Conservation (phyloP, 140 eudicot genomes). For the Erigeron philadelphicus region DNA sequence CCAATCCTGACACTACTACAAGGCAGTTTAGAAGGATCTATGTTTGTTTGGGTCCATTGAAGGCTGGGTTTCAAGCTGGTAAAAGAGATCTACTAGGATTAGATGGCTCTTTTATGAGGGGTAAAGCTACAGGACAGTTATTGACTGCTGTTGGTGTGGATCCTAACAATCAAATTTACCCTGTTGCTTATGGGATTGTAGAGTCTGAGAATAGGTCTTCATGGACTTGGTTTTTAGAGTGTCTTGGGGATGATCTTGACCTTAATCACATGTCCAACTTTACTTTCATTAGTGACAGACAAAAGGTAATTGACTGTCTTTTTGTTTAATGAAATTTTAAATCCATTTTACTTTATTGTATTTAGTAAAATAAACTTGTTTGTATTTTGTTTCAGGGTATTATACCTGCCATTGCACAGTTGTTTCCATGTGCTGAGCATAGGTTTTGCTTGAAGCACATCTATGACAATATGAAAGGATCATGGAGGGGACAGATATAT, state of each 20-base stretch:
- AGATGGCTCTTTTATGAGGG: background rate
- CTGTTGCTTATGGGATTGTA: no score
- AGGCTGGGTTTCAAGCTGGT: background rate
- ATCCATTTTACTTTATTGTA: no score
- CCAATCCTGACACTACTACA: background rate
- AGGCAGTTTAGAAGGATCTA: background rate
- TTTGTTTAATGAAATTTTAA: no score
- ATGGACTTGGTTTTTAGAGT: no score
- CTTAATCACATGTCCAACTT: background rate
- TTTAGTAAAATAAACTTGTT: no score
- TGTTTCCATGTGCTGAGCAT: background rate
- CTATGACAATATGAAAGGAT: background rate
- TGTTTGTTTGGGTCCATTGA: background rate
- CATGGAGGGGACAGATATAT: background rate
- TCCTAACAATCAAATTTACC: no score
- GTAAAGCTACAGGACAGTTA: background rate
- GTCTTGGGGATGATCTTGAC: no score
- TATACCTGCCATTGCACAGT: background rate
- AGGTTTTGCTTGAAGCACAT: background rate
- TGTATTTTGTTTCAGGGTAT: background rate
- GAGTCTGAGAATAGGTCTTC: no score
- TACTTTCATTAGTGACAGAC: background rate
- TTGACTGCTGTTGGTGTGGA: background rate
- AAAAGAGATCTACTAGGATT: background rate
- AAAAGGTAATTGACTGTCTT: background rate